A percentile compares a stretch with the other conserved stretches of the same genome.
Evolutionary conservation across 164 flowering plant species (phyloP).

Genomic region (Kalanchoe fedtschenkoi): DNA sequence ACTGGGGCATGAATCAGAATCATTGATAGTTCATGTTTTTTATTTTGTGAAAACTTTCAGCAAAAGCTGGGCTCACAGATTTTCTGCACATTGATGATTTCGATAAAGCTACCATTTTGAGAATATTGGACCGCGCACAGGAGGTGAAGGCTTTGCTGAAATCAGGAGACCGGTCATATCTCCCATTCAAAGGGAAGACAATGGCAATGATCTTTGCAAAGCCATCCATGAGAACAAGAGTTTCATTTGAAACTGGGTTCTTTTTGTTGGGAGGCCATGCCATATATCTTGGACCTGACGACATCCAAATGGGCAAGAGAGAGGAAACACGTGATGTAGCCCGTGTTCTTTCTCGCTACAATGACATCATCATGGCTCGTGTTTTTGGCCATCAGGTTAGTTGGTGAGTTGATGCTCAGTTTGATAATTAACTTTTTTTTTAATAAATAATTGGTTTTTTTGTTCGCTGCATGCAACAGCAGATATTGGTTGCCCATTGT

Average conservation of each 20-base stretch:
- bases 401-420: constrained; percentile 35
- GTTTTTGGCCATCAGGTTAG: constrained; percentile 98
- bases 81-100: constrained; percentile 83
- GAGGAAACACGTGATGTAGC: constrained; percentile 99
- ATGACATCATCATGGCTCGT: constrained; percentile 97
- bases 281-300: constrained; percentile 82
- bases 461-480: too few species aligned
- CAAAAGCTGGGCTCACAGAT: constrained; percentile 43
- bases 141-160: constrained; percentile 79
- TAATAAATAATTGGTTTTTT: too few species aligned
- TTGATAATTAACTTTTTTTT: too few species aligned
- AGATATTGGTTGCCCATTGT: too few species aligned
- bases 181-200: constrained; percentile 89
- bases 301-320: constrained; percentile 94
- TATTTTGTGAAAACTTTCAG: constrained; percentile 24
- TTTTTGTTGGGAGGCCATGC: constrained; percentile 94
- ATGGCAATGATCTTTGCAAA: constrained; percentile 99
- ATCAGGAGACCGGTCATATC: constrained; percentile 77
- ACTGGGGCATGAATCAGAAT: too few species aligned
- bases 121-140: constrained; percentile 63
- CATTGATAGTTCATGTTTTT: constrained; percentile 6
- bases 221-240: constrained; percentile 96
- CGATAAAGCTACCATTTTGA: constrained; percentile 67
- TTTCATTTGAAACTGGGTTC: constrained; percentile 96
- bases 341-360: constrained; percentile 88